Evolutionary conservation across 1,139 yeast species (phyloP).

Genomic region (Geotrichum histeridarum): DNA sequence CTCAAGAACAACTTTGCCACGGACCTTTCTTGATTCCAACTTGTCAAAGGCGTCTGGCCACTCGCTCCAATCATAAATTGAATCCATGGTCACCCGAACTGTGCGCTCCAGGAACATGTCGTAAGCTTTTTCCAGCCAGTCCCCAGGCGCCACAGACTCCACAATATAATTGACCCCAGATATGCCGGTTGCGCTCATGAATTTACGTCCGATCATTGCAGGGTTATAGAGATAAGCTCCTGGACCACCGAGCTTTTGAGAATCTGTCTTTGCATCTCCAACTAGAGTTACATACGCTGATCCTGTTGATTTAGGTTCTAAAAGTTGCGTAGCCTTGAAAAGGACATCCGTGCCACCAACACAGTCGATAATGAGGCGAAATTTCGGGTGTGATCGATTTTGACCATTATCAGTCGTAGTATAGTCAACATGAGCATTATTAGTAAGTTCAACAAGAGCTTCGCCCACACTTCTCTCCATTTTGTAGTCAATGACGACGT

Average conservation of each 20-base stretch:
- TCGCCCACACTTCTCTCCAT: constrained; percentile 25
- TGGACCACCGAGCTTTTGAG: constrained; percentile 25
- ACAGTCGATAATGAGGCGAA: constrained; percentile 19
- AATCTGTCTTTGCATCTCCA: constrained; percentile 44
- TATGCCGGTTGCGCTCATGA: constrained; percentile 29
- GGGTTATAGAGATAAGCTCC: constrained; percentile 27
- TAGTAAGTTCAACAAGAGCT: constrained; percentile 8
- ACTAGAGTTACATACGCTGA: constrained; percentile 47
- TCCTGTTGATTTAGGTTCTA: constrained; percentile 41
- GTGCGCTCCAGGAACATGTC: constrained; percentile 43
- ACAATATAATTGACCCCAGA: constrained; percentile 35
- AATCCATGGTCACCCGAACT: constrained; percentile 49
- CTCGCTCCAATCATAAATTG: constrained; percentile 48
- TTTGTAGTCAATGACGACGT: constrained; percentile 49
- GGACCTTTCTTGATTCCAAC: constrained; percentile 46
- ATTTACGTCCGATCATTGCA: constrained; percentile 32
- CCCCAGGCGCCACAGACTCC: constrained; percentile 25
- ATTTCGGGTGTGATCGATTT: constrained; percentile 1
- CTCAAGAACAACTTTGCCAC: constrained; percentile 55
- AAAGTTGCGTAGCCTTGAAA: constrained; percentile 31
- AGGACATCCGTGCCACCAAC: constrained; percentile 33
- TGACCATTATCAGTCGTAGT: background rate
- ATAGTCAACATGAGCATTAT: constrained; percentile 3
- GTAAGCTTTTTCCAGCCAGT: constrained; percentile 33
- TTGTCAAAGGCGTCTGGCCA: constrained; percentile 47